Evolutionary conservation across 768 basidiomycete genomes (phyloP).

Genomic region (Leucosporidium creatinivorum): DNA sequence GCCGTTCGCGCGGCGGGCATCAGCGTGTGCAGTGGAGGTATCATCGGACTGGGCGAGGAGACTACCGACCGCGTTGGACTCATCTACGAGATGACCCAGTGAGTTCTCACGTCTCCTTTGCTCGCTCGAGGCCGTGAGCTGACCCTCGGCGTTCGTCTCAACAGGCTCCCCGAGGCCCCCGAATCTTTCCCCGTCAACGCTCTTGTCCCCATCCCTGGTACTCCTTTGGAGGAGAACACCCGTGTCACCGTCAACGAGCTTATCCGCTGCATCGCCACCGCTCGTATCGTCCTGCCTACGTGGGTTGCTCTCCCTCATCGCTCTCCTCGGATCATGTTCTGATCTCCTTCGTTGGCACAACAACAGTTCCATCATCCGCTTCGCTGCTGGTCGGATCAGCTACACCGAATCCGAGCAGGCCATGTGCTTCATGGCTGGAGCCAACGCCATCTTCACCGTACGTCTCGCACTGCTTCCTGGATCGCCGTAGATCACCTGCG

Average conservation of each 20-base stretch:
- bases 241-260: conserved; percentile 73
- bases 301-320: conserved; percentile 38
- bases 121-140: background rate
- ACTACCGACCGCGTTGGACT: conserved; percentile 84
- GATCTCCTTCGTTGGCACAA: background rate
- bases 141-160: background rate
- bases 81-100: conserved; percentile 90
- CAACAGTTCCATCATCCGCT: conserved; percentile 68
- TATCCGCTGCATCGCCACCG: conserved; percentile 88
- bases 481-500: too few species aligned
- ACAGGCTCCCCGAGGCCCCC: conserved; percentile 88
- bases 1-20: conserved; percentile 92
- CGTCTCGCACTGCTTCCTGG: background rate
- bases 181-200: conserved; percentile 99
- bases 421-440: conserved; percentile 98
- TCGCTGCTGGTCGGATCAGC: conserved; percentile 86
- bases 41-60: conserved; percentile 85
- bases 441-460: conserved; percentile 94
- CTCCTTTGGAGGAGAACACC: conserved; percentile 88
- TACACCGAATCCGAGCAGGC: conserved; percentile 86
- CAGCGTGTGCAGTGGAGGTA: conserved; percentile 94
- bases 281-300: conserved; percentile 78
- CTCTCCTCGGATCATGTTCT: background rate
- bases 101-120: conserved; percentile 38
- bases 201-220: conserved; percentile 88